These are phyloP conservation scores for Trichoderma sp. DNA, from an alignment of 2,329 filamentous ascomycete species.

Conservation along the genomic window DNA sequence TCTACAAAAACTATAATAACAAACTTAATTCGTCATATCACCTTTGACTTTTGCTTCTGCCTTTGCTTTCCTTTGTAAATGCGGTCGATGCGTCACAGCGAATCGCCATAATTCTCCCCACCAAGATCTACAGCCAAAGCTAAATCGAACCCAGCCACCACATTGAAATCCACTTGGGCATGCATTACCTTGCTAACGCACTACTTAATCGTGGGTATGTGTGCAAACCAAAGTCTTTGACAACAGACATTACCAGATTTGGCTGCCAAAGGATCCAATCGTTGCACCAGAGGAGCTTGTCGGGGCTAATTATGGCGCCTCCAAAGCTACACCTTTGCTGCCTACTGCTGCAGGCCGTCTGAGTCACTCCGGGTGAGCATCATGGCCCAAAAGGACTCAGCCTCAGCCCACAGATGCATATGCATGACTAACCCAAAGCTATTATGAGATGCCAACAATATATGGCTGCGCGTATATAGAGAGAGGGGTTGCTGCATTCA, in stretches of 20 bases:
- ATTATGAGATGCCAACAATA: neutral
- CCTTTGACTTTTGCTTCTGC: neutral
- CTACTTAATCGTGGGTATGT: neutral
- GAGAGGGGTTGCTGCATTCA: neutral
- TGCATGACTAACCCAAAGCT: neutral
- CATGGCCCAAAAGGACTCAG: neutral
- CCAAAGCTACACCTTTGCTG: constrained; percentile 1
- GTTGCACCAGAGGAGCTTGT: neutral
- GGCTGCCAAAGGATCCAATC: neutral
- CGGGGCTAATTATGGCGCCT: neutral
- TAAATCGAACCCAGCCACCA: neutral
- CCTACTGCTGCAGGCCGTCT: constrained; percentile 16
- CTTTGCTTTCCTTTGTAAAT: neutral
- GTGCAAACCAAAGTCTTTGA: neutral
- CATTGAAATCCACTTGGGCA: neutral
- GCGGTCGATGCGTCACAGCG: neutral
- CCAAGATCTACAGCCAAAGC: neutral
- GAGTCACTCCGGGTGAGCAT: constrained; percentile 9
- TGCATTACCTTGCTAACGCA: neutral
- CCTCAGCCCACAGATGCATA: neutral
- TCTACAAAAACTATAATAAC: neutral
- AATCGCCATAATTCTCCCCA: neutral
- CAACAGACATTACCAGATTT: neutral
- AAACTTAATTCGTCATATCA: neutral
- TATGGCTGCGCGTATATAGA: neutral